Evolutionary conservation across 1,284 basidiomycete species (phyloP).

Genomic region (Trichosporon coremiiforme): DNA sequence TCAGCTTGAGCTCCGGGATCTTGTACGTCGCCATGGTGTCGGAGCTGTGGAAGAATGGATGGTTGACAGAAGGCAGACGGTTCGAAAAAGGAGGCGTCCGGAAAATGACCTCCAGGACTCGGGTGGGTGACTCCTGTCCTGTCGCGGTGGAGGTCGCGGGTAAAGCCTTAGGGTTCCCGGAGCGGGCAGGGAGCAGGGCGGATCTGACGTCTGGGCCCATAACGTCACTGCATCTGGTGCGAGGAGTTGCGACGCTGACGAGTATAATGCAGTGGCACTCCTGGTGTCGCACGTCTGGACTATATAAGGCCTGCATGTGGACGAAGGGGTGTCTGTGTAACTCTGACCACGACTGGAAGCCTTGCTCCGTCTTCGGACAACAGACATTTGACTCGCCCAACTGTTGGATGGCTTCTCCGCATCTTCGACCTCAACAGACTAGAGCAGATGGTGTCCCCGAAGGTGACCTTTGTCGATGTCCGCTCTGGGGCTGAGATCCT

Average conservation of each 20-base stretch:
- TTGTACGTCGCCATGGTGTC: constrained; percentile 31
- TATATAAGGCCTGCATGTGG: background rate
- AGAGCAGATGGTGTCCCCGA: no score
- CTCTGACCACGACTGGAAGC: no score
- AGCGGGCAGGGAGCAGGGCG: background rate
- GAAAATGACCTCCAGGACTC: background rate
- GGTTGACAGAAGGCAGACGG: background rate
- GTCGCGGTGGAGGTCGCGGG: constrained; percentile 18
- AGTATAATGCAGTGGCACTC: background rate
- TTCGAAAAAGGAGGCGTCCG: constrained; percentile 15
- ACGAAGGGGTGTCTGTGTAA: background rate
- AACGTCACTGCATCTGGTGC: background rate
- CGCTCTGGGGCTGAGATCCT: background rate
- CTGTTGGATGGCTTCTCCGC: no score
- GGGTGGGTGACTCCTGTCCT: background rate
- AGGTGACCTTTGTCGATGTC: no score
- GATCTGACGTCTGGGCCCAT: constrained; percentile 1
- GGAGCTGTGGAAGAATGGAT: background rate
- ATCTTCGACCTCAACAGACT: no score
- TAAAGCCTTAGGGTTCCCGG: constrained; percentile 15
- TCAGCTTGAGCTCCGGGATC: constrained; percentile 38
- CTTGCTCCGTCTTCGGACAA: no score
- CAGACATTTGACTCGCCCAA: background rate
- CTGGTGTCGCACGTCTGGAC: background rate
- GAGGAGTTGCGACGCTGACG: constrained; percentile 2